A percentile compares a stretch with the other conserved stretches of the same genome.
Conservation (phyloP, 2,329 filamentous ascomycete genomes). For the Colletotrichum kahawae region DNA sequence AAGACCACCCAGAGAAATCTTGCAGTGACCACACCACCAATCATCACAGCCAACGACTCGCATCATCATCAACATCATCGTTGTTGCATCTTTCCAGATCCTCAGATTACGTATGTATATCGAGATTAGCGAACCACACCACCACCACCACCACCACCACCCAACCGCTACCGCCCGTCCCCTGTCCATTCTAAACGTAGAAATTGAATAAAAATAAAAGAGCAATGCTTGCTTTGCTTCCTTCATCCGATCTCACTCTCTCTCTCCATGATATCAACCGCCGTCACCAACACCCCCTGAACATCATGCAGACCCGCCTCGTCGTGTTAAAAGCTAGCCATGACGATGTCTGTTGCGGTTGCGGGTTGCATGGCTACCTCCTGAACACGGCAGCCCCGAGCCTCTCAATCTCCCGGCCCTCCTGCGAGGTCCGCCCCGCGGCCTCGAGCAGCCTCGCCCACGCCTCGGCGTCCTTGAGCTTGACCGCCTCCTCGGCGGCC, state of each 20-base stretch:
- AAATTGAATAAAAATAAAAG: no score
- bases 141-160: neutral
- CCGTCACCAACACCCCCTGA: neutral
- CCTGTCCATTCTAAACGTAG: neutral
- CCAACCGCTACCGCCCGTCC: neutral
- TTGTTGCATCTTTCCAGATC: neutral
- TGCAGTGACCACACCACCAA: neutral
- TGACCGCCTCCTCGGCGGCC: slow-evolving; percentile 90
- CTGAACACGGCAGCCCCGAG: slow-evolving; percentile 68
- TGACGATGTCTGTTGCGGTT: neutral
- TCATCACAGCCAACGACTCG: neutral
- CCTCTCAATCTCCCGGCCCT: slow-evolving; percentile 81
- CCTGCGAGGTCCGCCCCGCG: slow-evolving; percentile 70
- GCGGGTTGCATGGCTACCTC: slow-evolving; percentile 24
- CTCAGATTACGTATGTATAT: neutral
- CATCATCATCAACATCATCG: neutral
- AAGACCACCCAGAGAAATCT: neutral
- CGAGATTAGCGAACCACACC: neutral
- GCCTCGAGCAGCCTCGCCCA: slow-evolving; percentile 76
- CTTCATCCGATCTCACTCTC: neutral
- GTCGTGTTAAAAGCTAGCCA: neutral
- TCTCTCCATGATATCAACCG: neutral
- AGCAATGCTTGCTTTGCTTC: neutral
- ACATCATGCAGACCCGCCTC: slow-evolving; percentile 23
- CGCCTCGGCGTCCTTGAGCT: slow-evolving; percentile 77